Evolutionary conservation across 805 yeast species (phyloP).

Genomic region (Monosporozyma unispora): DNA sequence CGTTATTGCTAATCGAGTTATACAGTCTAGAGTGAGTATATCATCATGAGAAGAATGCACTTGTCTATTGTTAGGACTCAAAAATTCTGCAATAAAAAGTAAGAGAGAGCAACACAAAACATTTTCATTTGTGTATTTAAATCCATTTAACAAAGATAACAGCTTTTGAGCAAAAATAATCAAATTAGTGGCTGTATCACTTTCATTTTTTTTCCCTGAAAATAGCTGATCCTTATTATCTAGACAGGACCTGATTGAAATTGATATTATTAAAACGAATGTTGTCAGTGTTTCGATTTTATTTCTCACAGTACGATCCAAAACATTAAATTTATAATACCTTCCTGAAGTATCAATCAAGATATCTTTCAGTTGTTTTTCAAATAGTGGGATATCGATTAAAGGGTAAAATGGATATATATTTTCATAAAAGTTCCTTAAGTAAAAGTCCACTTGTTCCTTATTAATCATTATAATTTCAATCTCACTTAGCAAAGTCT

Average conservation of each 20-base stretch:
- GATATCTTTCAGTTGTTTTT: constrained; percentile 3
- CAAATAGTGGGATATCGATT: constrained; percentile 13
- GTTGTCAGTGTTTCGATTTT: constrained; percentile 10
- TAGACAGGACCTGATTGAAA: constrained; percentile 4
- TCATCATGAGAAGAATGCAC: constrained; percentile 5
- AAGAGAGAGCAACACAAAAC: constrained; percentile 8
- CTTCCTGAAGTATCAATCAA: constrained; percentile 2
- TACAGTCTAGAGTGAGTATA: constrained; percentile 8
- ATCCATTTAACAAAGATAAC: constrained; percentile 11
- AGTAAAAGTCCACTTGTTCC: constrained; percentile 4
- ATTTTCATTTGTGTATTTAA: constrained; percentile 11
- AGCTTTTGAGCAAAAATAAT: constrained; percentile 8
- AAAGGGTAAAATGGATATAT: constrained; percentile 20
- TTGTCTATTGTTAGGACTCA: constrained; percentile 11
- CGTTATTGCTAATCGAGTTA: constrained; percentile 6
- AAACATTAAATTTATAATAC: constrained; percentile 6
- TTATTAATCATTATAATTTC: constrained; percentile 9
- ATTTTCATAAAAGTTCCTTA: constrained; percentile 14
- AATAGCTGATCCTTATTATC: neutral
- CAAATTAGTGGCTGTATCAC: constrained; percentile 8
- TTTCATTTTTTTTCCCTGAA: neutral
- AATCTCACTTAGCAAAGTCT: constrained; percentile 8
- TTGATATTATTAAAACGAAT: constrained; percentile 6
- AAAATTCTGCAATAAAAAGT: constrained; percentile 8
- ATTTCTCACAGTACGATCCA: constrained; percentile 6